Base-by-base conservation (phyloP, 495 filamentous ascomycete species). In the Neurospora sp. region DNA sequence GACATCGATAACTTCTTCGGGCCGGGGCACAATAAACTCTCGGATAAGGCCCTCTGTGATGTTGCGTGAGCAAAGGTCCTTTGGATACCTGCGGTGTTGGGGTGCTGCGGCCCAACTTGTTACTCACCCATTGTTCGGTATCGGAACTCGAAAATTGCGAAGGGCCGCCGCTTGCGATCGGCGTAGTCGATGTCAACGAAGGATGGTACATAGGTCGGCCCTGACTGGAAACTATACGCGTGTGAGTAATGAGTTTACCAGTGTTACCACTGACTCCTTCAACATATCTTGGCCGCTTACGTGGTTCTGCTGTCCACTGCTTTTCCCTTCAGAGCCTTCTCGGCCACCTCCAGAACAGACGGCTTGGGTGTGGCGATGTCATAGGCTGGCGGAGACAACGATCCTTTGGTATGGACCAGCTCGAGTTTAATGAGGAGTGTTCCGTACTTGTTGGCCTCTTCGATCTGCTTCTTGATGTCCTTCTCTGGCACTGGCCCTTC, bases 71-170 rank as follows among this genome's bases (percentile, higher is more conserved):
- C 10, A 40, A 39, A 39, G 7, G 38, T 39, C 6, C 9, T 39
- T 9, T 9, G 1, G 38, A 9, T 9, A 9, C 7, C 7, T 39
- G 38, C 38, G 38, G 31, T 39, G 38, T 39, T 39, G 38, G 7
- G 38, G 9, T 39, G 7, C 38, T 8, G 9, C 38, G 38, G 38
- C 7, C 1, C 7, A 9, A 9, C 38, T 39, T 7, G 38, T 39
- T 4, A 69, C 75, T 59, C 18, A 77, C 76, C 71, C 61, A 35
- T 75, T 1, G 72, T 61, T 11, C 74, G 46, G n/a, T 77, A 77
- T 1, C 70, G 70, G 38, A 77, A 77, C 39, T 77, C 76, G 27
- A 77, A 74, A 3, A 73, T 37, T 0, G 74, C 76, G 5, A 75
- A 77, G 11, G 76, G 74, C 1, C 73, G 71, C 3, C n/a, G 61